Base-by-base conservation (phyloP, 257 asterid genomes). In the Nemophila menziesii region DNA sequence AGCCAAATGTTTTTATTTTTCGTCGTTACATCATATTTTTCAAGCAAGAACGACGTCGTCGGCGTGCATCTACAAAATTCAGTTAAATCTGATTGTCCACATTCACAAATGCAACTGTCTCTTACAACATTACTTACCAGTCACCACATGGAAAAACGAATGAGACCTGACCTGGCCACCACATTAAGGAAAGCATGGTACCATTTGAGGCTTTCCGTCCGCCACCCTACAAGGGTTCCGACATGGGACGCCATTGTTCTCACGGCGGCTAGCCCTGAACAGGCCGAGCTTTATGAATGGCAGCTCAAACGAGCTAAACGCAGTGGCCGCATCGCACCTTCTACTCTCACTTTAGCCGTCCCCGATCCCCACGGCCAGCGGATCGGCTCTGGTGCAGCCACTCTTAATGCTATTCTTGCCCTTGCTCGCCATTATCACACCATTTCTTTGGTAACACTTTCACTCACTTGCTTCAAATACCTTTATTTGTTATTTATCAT, bases 181-280 rank as follows among this genome's bases (percentile, higher is more conserved):
- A 52, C 71, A 5, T 70, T 80, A 34, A 72, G 93, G 42, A 86
- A 86, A 43, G 80, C 94, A 5, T 81, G 98, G 98, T 84, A 78
- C 76, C 92, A 78, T 63, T 52, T 78, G 33, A 58, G 98, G 42
- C 70, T 84, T 3, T 78, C 98, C 37, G 92, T 84, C 3, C 79
- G 94, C 21, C 83, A 84, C 43, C 93, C 90, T 11, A 16, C 66
- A 15, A 74, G 98, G 23, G 94, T 80, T 20, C 82, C 62, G 16
- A 84, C 96, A 1, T 89, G 98, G 96, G 96, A 81, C 66, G 96
- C 92, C 48, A 67, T 89, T 54, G 69, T 89, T 11, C 63, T 89
- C 40, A 89, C 98, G n/a, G 96, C 98, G 8, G 80, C 98, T 7
- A 89, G 98, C 62, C 98, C 96, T 16, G 92, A 84, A 54, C 98